These are phyloP conservation scores for Rutstroemia sp. DNA, from an alignment of 2,329 filamentous ascomycete species.

Conservation along the genomic window DNA sequence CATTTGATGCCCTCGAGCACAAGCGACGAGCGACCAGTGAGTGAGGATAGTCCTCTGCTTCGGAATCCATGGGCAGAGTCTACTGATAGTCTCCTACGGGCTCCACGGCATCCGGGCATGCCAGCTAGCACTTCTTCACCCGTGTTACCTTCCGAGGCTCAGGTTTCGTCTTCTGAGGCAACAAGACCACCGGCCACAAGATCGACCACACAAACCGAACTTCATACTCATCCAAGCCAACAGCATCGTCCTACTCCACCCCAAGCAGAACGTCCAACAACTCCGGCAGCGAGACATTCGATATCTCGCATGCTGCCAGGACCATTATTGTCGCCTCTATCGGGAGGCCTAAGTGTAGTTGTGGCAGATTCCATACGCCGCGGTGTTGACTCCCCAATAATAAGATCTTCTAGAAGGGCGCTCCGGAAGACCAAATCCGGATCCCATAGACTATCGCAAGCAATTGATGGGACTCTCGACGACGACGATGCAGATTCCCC, in stretches of 20 bases:
- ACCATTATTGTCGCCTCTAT: conserved; percentile 52
- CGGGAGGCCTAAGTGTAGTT: conserved; percentile 51
- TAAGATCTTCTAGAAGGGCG: conserved; percentile 25
- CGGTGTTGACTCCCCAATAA: conserved; percentile 38
- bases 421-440: conserved; percentile 25
- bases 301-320: conserved; percentile 47
- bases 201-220: conserved; percentile 21
- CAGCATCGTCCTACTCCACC: conserved; percentile 29
- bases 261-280: conserved; percentile 33
- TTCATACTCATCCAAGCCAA: conserved; percentile 24
- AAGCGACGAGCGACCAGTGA: conserved; percentile 4
- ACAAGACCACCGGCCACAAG: conserved; percentile 19
- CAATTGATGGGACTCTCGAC: conserved; percentile 13
- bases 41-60: conserved; percentile 21
- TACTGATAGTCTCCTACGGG: conserved; percentile 17
- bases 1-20: conserved; percentile 12
- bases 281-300: conserved; percentile 37
- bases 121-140: conserved; percentile 22
- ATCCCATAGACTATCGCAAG: conserved; percentile 18
- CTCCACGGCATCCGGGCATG: conserved; percentile 19
- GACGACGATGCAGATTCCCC: conserved; percentile 14
- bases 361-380: conserved; percentile 58
- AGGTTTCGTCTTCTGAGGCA: conserved; percentile 16
- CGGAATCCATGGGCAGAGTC: conserved; percentile 24
- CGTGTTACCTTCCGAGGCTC: conserved; percentile 26